Percentiles rank a stretch among this genome's conserved stretches.
phyloP scores from a whole-genome alignment of 1,284 basidiomycete genomes.

The Leccinum ponderosum region DNA sequence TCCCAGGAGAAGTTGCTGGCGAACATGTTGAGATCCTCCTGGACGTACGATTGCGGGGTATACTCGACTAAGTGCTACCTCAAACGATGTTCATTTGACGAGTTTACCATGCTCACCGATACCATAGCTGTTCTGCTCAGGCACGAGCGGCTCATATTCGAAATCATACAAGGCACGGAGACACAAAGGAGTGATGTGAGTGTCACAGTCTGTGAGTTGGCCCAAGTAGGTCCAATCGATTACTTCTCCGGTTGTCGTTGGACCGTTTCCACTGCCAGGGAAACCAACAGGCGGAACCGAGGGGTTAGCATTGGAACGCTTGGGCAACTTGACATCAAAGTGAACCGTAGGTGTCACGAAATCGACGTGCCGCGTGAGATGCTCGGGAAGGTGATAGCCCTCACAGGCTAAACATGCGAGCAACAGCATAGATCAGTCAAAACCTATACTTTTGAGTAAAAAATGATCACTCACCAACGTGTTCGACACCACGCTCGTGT shows the following conservation, averaged over 20 bases:
- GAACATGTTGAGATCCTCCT: constrained; percentile 47
- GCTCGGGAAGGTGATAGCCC: constrained; percentile 44
- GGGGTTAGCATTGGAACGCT: constrained; percentile 5
- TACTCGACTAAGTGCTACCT: constrained; percentile 42
- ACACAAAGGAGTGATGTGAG: constrained; percentile 45
- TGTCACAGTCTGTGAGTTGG: too few relatives aligned
- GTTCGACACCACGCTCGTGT: constrained; percentile 37
- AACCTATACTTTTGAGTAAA: neutral
- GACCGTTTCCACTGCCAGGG: too few relatives aligned
- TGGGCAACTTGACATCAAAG: constrained; percentile 35
- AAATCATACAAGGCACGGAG: constrained; percentile 49
- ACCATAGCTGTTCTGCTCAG: constrained; percentile 48
- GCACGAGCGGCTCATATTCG: constrained; percentile 39
- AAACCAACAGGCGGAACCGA: too few relatives aligned
- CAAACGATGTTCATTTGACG: neutral
- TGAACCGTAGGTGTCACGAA: constrained; percentile 48
- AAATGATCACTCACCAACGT: constrained; percentile 25
- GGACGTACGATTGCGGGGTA: constrained; percentile 48
- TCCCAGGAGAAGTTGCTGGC: constrained; percentile 37
- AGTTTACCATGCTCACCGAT: constrained; percentile 39
- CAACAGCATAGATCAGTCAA: neutral
- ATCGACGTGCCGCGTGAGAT: constrained; percentile 44
- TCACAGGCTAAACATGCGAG: constrained; percentile 40
- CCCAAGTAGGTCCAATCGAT: too few relatives aligned
- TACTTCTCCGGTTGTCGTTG: too few relatives aligned